A percentile compares a stretch with the other conserved stretches of the same genome.
phyloP scores from a whole-genome alignment of 2,329 filamentous ascomycete species.

The Fusarium kyushuense region DNA sequence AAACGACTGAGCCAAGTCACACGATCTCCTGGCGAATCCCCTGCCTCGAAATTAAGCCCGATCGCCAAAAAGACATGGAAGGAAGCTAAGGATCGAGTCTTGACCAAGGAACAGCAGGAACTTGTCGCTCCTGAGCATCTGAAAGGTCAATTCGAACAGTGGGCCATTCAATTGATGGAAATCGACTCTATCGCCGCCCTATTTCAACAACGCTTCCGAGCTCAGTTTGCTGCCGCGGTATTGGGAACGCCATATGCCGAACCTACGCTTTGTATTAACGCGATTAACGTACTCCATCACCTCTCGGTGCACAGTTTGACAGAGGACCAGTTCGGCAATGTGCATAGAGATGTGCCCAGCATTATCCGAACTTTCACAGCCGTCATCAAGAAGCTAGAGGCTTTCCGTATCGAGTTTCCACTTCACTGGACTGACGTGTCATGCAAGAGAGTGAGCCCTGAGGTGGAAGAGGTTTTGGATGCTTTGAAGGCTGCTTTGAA shows the following conservation, averaged over 20 bases:
- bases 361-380: slow-evolving; percentile 80
- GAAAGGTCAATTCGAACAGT: slow-evolving; percentile 60
- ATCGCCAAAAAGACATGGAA: slow-evolving; percentile 63
- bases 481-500: slow-evolving; percentile 74
- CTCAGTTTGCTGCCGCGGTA: slow-evolving; percentile 74
- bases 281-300: slow-evolving; percentile 75
- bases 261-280: slow-evolving; percentile 75
- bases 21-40: slow-evolving; percentile 62
- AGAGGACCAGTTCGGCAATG: slow-evolving; percentile 87
- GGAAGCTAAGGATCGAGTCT: slow-evolving; percentile 61
- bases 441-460: slow-evolving; percentile 65
- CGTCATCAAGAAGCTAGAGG: slow-evolving; percentile 76
- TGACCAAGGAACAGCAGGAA: slow-evolving; percentile 67
- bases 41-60: slow-evolving; percentile 62
- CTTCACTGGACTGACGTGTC: slow-evolving; percentile 85
- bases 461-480: slow-evolving; percentile 77
- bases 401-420: slow-evolving; percentile 69
- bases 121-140: slow-evolving; percentile 64
- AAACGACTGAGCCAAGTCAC: slow-evolving; percentile 59
- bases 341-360: slow-evolving; percentile 81
- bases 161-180: slow-evolving; percentile 60
- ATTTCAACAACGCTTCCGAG: slow-evolving; percentile 77
- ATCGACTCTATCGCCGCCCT: slow-evolving; percentile 70
- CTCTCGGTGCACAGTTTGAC: slow-evolving; percentile 79
- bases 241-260: slow-evolving; percentile 81